Base-by-base conservation (phyloP, 768 basidiomycete genomes). In the Phallus indusiatus region DNA sequence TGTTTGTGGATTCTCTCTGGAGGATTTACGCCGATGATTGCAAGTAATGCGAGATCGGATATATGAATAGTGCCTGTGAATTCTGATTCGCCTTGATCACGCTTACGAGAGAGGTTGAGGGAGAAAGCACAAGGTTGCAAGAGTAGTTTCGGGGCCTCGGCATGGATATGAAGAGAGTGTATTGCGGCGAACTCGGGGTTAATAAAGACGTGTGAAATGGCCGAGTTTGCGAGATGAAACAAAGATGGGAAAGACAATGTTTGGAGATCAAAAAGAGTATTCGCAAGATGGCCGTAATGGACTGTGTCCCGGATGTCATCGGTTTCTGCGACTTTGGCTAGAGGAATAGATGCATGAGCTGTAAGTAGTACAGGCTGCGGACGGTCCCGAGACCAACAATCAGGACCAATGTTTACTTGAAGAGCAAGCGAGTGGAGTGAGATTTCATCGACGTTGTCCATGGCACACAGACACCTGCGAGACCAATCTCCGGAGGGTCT, bases 1-100 rank as follows among this genome's bases (percentile, higher is more conserved):
- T 90, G 88, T 65, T 83, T 83, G 47, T 80, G 77, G 33, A 77
- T 66, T 34, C 87, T 74, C 64, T 90, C 88, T 7, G 82, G 84
- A 0, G 83, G 78, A 62, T 88, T 85, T 35, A 90, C 78, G 0
- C 88, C 89, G 51, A 91, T 82, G 54, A 90, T 70, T 9, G 83
- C 77, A 0, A 76, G 74, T 11, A 85, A 66, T 1, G 70, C 62
- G 12, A 90, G 65, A 52, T 79, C 72, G 34, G 70, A 70, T 36
- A 89, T 70, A 8, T 65, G 65, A n/a, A 76, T 73, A 52, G 47
- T 55, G 36, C 11, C 36, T 2, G 16, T 8, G 16, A 28, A 18
- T 2, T 24, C 11, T 16, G 24, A 18, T 34, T 51, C 50, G 12
- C 18, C 20, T 20, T 51, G 50, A 54, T 47, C 47, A 47, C 33